These are phyloP conservation scores for Hibiscus mutabilis DNA, from an alignment of 345 rosid species.

Conservation along the genomic window DNA sequence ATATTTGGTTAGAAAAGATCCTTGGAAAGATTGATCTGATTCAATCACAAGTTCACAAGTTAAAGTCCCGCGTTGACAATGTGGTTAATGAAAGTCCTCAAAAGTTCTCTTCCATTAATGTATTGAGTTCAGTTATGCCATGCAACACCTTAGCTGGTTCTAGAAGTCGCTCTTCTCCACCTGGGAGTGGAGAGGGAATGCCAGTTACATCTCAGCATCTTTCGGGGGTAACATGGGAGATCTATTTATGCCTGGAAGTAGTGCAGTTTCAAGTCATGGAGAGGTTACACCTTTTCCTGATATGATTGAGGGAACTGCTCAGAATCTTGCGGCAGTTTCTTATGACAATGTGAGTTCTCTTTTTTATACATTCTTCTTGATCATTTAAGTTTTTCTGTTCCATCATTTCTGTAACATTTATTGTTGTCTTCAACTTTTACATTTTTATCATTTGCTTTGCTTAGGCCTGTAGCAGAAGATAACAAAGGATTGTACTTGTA, in stretches of 20 bases:
- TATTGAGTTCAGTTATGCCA: slow-evolving; percentile 36
- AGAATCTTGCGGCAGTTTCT: slow-evolving; percentile 25
- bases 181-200: slow-evolving; percentile 33
- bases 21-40: slow-evolving; percentile 58
- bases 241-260: slow-evolving; percentile 29
- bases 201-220: slow-evolving; percentile 17
- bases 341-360: slow-evolving; percentile 37
- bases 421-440: background rate
- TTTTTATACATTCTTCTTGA: slow-evolving; percentile 31
- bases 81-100: slow-evolving; percentile 52
- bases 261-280: slow-evolving; percentile 33
- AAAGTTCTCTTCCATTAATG: slow-evolving; percentile 48
- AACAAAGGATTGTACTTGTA: background rate
- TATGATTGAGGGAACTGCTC: slow-evolving; percentile 16
- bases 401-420: background rate
- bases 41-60: slow-evolving; percentile 38
- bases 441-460: background rate
- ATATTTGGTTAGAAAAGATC: slow-evolving; percentile 34
- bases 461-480: background rate
- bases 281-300: slow-evolving; percentile 34
- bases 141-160: slow-evolving; percentile 16
- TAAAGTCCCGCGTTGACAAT: slow-evolving; percentile 57
- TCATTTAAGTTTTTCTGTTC: slow-evolving; percentile 28
- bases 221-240: slow-evolving; percentile 24
- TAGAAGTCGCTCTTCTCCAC: slow-evolving; percentile 31